These are phyloP conservation scores for Camellia lanceoleosa DNA, from an alignment of 148 eudicot species.

Conservation along the genomic window DNA sequence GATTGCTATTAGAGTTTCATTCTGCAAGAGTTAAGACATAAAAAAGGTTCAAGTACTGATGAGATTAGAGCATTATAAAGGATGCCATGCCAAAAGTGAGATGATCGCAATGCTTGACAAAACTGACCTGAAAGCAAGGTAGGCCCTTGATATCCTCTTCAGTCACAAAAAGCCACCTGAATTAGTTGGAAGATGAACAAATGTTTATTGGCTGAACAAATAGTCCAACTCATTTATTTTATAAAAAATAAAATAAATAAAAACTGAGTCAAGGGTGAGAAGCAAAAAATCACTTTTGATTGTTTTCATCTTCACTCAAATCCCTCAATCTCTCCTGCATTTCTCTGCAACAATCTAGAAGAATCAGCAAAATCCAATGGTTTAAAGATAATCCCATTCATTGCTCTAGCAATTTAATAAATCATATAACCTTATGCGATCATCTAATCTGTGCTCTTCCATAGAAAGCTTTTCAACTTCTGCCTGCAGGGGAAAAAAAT, in stretches of 20 bases:
- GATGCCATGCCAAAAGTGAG: not conserved
- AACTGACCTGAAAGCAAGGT: slow-evolving; percentile 80
- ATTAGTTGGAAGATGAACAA: slow-evolving; percentile 14
- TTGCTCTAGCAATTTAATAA: slow-evolving; percentile 16
- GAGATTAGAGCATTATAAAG: not conserved
- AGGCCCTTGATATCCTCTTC: slow-evolving; percentile 90
- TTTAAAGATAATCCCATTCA: slow-evolving; percentile 18
- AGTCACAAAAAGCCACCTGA: slow-evolving; percentile 92
- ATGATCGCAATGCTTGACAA: not conserved
- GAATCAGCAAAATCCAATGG: slow-evolving; percentile 28
- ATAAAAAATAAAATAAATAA: not conserved
- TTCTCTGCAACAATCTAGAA: slow-evolving; percentile 54
- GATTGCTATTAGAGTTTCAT: slow-evolving; percentile 90
- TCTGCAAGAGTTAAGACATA: slow-evolving; percentile 39
- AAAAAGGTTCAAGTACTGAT: not conserved
- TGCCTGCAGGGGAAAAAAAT: slow-evolving; percentile 43
- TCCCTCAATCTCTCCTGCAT: slow-evolving; percentile 83
- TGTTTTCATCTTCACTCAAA: slow-evolving; percentile 81
- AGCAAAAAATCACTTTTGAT: slow-evolving; percentile 52
- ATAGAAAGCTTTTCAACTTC: slow-evolving; percentile 75
- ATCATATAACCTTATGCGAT: slow-evolving; percentile 66
- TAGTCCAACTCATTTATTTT: not conserved
- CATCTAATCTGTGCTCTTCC: slow-evolving; percentile 80
- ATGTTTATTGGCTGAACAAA: slow-evolving; percentile 4
- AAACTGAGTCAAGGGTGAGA: not conserved